These are phyloP conservation scores for Ilex asprella DNA, from an alignment of 257 asterid genomes.

Conservation along the genomic window DNA sequence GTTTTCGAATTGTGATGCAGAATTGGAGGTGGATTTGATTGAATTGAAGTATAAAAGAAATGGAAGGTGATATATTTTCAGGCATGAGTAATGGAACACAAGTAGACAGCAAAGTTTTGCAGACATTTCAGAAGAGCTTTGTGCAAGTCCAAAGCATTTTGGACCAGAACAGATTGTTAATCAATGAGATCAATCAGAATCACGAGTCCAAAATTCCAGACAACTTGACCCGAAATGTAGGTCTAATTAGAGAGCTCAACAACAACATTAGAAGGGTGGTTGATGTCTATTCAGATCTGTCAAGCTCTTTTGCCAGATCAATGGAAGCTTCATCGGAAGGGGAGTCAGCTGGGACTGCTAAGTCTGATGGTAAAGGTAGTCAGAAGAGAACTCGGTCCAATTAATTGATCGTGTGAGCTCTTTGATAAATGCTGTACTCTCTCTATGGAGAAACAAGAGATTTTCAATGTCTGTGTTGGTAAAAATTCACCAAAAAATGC, in stretches of 20 bases:
- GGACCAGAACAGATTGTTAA: slow-evolving; percentile 42
- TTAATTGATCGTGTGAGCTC: slow-evolving; percentile 16
- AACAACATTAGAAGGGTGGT: slow-evolving; percentile 47
- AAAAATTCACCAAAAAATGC: slow-evolving; percentile 7
- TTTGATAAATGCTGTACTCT: not conserved
- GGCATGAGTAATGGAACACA: slow-evolving; percentile 24
- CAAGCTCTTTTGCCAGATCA: slow-evolving; percentile 36
- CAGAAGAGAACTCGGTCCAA: slow-evolving; percentile 38
- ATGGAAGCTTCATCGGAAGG: slow-evolving; percentile 46
- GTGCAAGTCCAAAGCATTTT: slow-evolving; percentile 40
- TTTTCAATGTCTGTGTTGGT: slow-evolving; percentile 16
- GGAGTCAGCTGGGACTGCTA: slow-evolving; percentile 29
- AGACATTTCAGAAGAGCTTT: slow-evolving; percentile 35
- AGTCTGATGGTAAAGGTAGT: slow-evolving; percentile 41
- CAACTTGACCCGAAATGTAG: slow-evolving; percentile 35
- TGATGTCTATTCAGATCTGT: slow-evolving; percentile 37
- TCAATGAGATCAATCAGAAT: slow-evolving; percentile 45
- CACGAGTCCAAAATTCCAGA: slow-evolving; percentile 45
- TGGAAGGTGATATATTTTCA: slow-evolving; percentile 39
- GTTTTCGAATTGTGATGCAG: slow-evolving; percentile 4
- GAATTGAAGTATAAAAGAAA: not conserved
- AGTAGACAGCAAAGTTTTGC: slow-evolving; percentile 29
- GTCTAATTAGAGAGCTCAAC: slow-evolving; percentile 48
- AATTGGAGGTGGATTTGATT: slow-evolving; percentile 16
- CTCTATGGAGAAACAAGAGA: not conserved